Base-by-base conservation (phyloP, 768 basidiomycete genomes). In the Amanita muscaria region DNA sequence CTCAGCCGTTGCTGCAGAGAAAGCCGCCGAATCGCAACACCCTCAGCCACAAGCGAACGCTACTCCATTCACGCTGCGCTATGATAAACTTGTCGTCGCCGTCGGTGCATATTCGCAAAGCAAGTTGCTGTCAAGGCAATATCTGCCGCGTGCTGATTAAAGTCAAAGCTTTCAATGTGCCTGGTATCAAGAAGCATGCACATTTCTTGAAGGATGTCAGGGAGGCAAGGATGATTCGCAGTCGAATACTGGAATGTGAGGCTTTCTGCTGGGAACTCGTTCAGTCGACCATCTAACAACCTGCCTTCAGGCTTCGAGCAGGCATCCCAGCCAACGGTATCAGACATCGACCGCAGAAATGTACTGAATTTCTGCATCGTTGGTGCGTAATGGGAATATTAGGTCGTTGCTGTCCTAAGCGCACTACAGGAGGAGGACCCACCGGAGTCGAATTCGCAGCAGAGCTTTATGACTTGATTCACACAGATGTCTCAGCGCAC, bases 81-180 rank as follows among this genome's bases (percentile, higher is more conserved):
- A 85, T 55, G 88, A 92, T 61, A 88, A 85, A 57, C 71, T 92
- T 10, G 77, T 92, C 44, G 78, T 93, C 38, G 80, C 86, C 5
- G 88, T 88, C 1, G 90, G 90, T 2, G 83, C 85, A 36, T 91
- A 91, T 62, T 79, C 76, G 2, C 87, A 90, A 58, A 91, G 88
- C 87, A 54, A 40, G 74, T 52, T 7, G 38, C 3, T 37, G 7
- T 41, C 42, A 30, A 44, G n/a, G 18, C 18, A 36, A 31, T 45
- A 15, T 32, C 29, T 30, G 14, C 22, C 37, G 14, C 9, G 25
- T 23, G 22, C 41, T 47, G 53, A 42, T 38, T 29, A 29, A 24
- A 9, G 32, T 42, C 31, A 8, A 51, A 83, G 81, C 83, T 3
- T 85, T 84, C 63, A 64, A 74, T 48, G 69, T 82, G 33, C 83